A percentile compares a stretch with the other conserved stretches of the same genome.
Conservation (phyloP, 2,329 filamentous ascomycete genomes). For the Tolypocladium cylindrosporum region DNA sequence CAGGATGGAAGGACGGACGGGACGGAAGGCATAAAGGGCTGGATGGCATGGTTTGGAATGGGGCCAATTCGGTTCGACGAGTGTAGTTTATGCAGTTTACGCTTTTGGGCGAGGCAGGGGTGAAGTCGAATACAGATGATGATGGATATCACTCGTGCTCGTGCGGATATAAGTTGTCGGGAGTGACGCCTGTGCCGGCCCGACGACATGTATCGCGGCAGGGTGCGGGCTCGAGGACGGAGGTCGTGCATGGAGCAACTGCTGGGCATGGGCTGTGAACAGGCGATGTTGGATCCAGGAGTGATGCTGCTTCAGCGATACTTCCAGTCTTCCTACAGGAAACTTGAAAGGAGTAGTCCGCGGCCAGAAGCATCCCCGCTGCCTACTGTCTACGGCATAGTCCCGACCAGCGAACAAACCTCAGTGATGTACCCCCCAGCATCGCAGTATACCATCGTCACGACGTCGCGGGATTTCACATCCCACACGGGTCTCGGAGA, state of each 20-base stretch:
- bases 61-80: not conserved
- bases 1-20: not conserved
- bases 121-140: not conserved
- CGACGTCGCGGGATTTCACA: not conserved
- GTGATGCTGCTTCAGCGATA: not conserved
- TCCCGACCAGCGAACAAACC: too few species aligned
- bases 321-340: not conserved
- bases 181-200: not conserved
- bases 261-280: not conserved
- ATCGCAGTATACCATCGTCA: not conserved
- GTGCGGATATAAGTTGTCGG: not conserved
- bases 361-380: not conserved
- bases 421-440: not conserved
- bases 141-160: not conserved
- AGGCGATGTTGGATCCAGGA: not conserved
- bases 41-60: not conserved
- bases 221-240: not conserved
- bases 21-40: not conserved
- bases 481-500: not conserved
- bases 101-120: not conserved
- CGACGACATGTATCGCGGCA: not conserved
- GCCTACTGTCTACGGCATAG: not conserved
- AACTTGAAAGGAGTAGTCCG: not conserved
- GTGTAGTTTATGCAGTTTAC: not conserved
- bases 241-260: too few species aligned